These are phyloP conservation scores for Yueomyces sp. DNA, from an alignment of 1,139 yeast species.

Conservation along the genomic window DNA sequence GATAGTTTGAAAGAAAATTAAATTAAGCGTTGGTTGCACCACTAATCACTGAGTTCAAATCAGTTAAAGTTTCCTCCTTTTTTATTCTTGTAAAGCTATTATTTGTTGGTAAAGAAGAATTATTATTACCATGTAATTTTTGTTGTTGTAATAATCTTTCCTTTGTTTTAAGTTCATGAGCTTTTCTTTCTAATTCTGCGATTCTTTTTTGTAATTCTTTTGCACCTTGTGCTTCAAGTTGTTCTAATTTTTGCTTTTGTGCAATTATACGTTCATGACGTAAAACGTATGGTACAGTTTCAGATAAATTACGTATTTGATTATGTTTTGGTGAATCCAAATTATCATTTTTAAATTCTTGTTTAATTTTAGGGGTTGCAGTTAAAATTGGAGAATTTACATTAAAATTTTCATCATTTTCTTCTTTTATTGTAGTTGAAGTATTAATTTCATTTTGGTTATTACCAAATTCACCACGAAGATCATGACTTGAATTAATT, in stretches of 20 bases:
- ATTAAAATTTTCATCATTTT: slow-evolving; percentile 2
- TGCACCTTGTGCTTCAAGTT: slow-evolving; percentile 67
- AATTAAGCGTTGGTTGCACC: slow-evolving; percentile 2
- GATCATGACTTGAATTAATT: slow-evolving; percentile 20
- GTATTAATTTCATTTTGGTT: not conserved
- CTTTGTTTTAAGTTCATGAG: slow-evolving; percentile 57
- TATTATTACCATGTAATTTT: slow-evolving; percentile 5
- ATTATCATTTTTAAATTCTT: slow-evolving; percentile 3
- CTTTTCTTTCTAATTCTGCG: slow-evolving; percentile 63
- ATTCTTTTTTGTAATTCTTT: slow-evolving; percentile 60
- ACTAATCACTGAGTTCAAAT: slow-evolving; percentile 34
- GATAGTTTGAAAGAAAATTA: slow-evolving; percentile 1
- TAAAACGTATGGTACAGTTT: slow-evolving; percentile 68
- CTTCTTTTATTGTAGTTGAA: slow-evolving; percentile 12
- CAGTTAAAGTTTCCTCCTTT: slow-evolving; percentile 44
- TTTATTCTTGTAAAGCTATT: slow-evolving; percentile 15
- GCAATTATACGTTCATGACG: slow-evolving; percentile 65
- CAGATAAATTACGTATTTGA: slow-evolving; percentile 64
- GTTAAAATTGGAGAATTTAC: not conserved
- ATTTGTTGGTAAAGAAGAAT: slow-evolving; percentile 6
- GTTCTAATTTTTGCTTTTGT: slow-evolving; percentile 67
- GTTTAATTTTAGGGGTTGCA: slow-evolving; percentile 16
- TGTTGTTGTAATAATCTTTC: slow-evolving; percentile 36
- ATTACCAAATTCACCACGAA: slow-evolving; percentile 1
- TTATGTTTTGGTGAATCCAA: slow-evolving; percentile 38